phyloP scores from a whole-genome alignment of 371 early-diverging fungal species.

The Syncephalis plumigaleata region DNA sequence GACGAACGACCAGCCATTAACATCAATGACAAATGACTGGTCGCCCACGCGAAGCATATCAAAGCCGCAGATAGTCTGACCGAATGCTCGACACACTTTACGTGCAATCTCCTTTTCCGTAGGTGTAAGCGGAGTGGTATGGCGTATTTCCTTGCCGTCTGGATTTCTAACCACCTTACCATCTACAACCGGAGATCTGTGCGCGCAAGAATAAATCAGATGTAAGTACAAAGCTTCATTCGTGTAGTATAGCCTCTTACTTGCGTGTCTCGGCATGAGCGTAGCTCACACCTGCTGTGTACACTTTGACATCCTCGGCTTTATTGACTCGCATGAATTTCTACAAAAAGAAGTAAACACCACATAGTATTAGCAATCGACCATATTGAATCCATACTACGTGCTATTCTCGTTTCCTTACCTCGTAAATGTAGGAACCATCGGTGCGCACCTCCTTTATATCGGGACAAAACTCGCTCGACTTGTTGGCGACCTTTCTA shows the following conservation, averaged over 20 bases:
- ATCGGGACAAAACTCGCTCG: conserved; percentile 75
- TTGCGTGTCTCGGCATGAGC: conserved; percentile 97
- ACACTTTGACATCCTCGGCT: conserved; percentile 94
- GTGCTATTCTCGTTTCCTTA: background rate
- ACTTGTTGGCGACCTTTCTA: conserved; percentile 92
- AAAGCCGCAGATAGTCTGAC: conserved; percentile 90
- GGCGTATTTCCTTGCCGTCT: conserved; percentile 95
- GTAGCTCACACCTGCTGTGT: conserved; percentile 79
- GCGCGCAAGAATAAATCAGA: too few relatives aligned
- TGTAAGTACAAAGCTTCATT: too few relatives aligned
- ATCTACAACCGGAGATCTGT: conserved; percentile 91
- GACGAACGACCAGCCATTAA: conserved; percentile 99
- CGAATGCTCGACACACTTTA: conserved; percentile 67
- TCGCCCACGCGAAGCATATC: conserved; percentile 80
- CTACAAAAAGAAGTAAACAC: conserved; percentile 1
- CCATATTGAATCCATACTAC: too few relatives aligned
- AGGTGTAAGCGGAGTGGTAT: conserved; percentile 58
- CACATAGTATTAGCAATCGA: too few relatives aligned
- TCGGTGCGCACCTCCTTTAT: conserved; percentile 42
- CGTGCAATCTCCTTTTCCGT: conserved; percentile 76
- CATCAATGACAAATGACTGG: conserved; percentile 90
- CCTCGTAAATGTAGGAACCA: conserved; percentile 88
- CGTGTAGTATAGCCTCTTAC: conserved; percentile 28
- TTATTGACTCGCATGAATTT: conserved; percentile 87
- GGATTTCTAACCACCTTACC: conserved; percentile 90